Percentiles rank a stretch among this genome's conserved stretches.
Evolutionary conservation across 2,329 filamentous ascomycete genomes (phyloP).

Genomic region (Pseudogymnoascus sp.): DNA sequence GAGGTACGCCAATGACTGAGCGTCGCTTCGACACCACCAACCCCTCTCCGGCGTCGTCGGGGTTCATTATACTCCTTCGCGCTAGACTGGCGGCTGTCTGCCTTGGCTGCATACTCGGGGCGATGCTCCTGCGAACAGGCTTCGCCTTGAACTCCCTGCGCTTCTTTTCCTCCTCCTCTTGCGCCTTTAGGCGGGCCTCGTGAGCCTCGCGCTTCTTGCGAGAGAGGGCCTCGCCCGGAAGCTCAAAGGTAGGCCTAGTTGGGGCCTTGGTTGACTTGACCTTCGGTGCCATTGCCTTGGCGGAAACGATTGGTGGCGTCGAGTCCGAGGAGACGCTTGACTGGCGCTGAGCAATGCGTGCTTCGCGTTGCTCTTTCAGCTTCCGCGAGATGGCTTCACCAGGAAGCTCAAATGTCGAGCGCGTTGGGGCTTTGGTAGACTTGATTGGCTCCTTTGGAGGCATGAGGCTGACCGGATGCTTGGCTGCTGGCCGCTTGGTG

Average conservation of each 20-base stretch:
- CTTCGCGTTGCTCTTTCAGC: conserved; percentile 53
- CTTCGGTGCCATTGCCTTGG: conserved; percentile 36
- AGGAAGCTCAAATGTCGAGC: conserved; percentile 54
- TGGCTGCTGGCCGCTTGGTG: conserved; percentile 18
- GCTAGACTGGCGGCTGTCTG: conserved; percentile 53
- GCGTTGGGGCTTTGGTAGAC: conserved; percentile 48
- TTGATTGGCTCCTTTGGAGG: conserved; percentile 40
- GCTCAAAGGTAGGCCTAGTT: conserved; percentile 52
- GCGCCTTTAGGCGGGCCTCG: conserved; percentile 47
- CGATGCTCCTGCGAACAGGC: conserved; percentile 43
- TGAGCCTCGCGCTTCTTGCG: conserved; percentile 45
- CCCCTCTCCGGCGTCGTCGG: conserved; percentile 16
- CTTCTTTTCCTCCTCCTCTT: conserved; percentile 55
- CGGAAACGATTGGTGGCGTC: conserved; percentile 31
- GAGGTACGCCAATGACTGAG: conserved; percentile 27
- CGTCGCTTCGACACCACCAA: conserved; percentile 23
- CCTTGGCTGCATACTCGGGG: conserved; percentile 37
- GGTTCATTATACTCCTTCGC: conserved; percentile 35
- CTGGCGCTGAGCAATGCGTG: conserved; percentile 39
- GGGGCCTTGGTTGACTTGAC: conserved; percentile 46
- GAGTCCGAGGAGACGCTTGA: conserved; percentile 26
- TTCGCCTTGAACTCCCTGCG: conserved; percentile 59
- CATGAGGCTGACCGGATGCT: conserved; percentile 37
- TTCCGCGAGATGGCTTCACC: conserved; percentile 54
- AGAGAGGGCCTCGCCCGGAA: conserved; percentile 55